Conservation (phyloP, 805 yeast species). For the Alloascoidea africana region DNA sequence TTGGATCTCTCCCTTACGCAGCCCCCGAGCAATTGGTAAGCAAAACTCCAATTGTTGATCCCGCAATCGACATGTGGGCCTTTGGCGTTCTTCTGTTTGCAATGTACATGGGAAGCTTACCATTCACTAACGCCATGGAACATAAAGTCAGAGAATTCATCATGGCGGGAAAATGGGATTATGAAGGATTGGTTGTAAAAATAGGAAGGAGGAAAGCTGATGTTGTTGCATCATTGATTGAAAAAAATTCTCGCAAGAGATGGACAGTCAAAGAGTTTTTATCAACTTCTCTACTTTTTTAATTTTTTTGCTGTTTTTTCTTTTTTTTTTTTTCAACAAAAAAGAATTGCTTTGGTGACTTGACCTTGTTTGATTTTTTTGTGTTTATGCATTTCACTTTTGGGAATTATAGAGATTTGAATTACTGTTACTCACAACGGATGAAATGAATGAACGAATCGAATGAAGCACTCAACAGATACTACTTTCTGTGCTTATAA, state of each 20-base stretch:
- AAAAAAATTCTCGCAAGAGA: not conserved
- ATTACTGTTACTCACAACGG: no score
- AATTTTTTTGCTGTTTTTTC: no score
- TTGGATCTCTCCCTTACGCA: constrained; percentile 88
- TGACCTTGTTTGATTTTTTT: no score
- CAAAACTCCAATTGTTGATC: constrained; percentile 33
- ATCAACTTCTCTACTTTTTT: not conserved
- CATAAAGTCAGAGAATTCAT: constrained; percentile 68
- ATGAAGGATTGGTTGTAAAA: constrained; percentile 19
- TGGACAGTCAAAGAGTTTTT: not conserved
- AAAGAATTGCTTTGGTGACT: no score
- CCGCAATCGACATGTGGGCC: constrained; percentile 82
- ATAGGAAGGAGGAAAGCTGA: not conserved
- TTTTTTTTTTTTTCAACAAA: no score
- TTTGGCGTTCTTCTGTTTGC: constrained; percentile 69
- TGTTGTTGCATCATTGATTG: not conserved
- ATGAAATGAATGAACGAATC: no score
- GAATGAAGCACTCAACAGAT: no score
- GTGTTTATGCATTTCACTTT: no score
- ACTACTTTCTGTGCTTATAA: no score
- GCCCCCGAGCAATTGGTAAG: constrained; percentile 73
- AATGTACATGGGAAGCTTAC: constrained; percentile 57
- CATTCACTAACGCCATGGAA: constrained; percentile 74
- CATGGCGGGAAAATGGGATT: constrained; percentile 45
- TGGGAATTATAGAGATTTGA: no score